Evolutionary conservation across 768 basidiomycete species (phyloP).

Genomic region (Suillus cothurnatus): DNA sequence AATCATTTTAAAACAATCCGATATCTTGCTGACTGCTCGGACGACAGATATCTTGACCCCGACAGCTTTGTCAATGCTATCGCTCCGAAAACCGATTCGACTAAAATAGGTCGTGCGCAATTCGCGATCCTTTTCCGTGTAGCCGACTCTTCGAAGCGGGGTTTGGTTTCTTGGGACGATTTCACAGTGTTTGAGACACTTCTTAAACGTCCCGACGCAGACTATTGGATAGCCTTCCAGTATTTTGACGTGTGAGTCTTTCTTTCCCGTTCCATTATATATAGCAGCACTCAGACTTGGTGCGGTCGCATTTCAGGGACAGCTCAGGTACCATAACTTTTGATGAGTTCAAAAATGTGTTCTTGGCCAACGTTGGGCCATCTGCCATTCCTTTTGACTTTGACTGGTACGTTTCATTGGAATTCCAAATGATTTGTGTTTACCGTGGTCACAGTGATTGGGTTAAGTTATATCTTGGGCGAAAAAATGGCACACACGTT

Average conservation of each 20-base stretch:
- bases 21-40: slow-evolving; percentile 7
- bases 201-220: slow-evolving; percentile 92
- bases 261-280: not conserved
- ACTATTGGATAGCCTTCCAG: slow-evolving; percentile 96
- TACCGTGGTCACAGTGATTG: slow-evolving; percentile 63
- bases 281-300: slow-evolving; percentile 9
- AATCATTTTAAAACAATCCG: slow-evolving; percentile 22
- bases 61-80: slow-evolving; percentile 96
- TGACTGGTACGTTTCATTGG: slow-evolving; percentile 61
- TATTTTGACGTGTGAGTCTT: slow-evolving; percentile 88
- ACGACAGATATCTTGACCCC: slow-evolving; percentile 75
- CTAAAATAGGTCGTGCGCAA: slow-evolving; percentile 84
- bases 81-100: slow-evolving; percentile 82
- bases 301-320: slow-evolving; percentile 54
- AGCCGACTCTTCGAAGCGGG: slow-evolving; percentile 76
- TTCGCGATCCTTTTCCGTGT: slow-evolving; percentile 90
- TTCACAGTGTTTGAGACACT: slow-evolving; percentile 94
- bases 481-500: slow-evolving; percentile 88
- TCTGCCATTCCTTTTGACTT: slow-evolving; percentile 94
- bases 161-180: slow-evolving; percentile 90
- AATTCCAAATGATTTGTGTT: slow-evolving; percentile 3
- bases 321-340: slow-evolving; percentile 91
- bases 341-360: slow-evolving; percentile 93
- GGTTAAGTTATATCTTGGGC: slow-evolving; percentile 95
- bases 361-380: slow-evolving; percentile 74